A percentile compares a stretch with the other conserved stretches of the same genome.
Evolutionary conservation across 2,329 filamentous ascomycete genomes (phyloP).

Genomic region (Ascochyta pisi): DNA sequence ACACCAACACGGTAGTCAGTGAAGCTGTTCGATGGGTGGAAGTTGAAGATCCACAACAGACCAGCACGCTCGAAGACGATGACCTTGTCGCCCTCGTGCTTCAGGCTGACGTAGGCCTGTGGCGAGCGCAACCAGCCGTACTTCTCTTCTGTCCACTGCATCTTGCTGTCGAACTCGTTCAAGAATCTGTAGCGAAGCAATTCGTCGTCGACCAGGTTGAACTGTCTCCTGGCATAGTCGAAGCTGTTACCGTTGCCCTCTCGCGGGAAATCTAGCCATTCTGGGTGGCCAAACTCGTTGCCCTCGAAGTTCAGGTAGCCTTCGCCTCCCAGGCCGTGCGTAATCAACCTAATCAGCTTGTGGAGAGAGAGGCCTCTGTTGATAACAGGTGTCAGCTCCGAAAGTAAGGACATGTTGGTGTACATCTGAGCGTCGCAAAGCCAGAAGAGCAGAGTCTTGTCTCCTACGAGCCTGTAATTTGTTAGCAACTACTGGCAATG

Average conservation of each 20-base stretch:
- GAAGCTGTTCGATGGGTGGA: conserved; percentile 84
- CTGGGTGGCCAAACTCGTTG: conserved; percentile 97
- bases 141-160: conserved; percentile 87
- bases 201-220: conserved; percentile 87
- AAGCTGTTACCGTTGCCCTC: conserved; percentile 92
- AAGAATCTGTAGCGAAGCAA: conserved; percentile 89
- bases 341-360: conserved; percentile 96
- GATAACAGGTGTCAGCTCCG: conserved; percentile 85
- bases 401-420: conserved; percentile 91
- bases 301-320: conserved; percentile 99
- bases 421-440: conserved; percentile 97
- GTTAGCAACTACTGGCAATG: neutral
- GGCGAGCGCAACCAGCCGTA: conserved; percentile 88
- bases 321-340: conserved; percentile 89
- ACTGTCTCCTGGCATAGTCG: conserved; percentile 91
- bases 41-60: conserved; percentile 94
- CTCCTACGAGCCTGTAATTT: conserved; percentile 77
- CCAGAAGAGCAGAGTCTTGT: conserved; percentile 98
- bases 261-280: conserved; percentile 98
- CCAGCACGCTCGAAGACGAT: conserved; percentile 94
- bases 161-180: conserved; percentile 90
- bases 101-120: conserved; percentile 91
- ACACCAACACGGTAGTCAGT: conserved; percentile 92
- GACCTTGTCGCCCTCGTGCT: conserved; percentile 92
- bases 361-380: conserved; percentile 90